These are phyloP conservation scores for Verticillium nonalfalfae DNA, from an alignment of 2,329 filamentous ascomycete genomes.

Conservation along the genomic window DNA sequence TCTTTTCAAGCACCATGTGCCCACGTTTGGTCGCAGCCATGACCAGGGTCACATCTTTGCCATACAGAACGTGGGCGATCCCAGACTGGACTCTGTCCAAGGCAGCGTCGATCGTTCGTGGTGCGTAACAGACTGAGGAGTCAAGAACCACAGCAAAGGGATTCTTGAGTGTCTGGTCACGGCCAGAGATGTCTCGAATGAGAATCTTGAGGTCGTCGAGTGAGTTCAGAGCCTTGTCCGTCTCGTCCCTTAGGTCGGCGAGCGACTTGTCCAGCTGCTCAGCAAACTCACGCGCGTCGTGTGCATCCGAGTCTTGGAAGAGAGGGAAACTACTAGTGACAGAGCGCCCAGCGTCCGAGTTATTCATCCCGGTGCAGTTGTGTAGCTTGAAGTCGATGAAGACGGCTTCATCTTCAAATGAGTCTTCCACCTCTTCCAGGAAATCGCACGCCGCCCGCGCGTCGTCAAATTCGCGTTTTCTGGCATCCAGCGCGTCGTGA, in stretches of 20 bases:
- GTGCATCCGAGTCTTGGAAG: slow-evolving; percentile 33
- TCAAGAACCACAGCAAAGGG: slow-evolving; percentile 38
- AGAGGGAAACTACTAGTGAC: slow-evolving; percentile 36
- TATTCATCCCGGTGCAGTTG: slow-evolving; percentile 44
- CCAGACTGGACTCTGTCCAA: slow-evolving; percentile 45
- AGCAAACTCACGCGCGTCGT: slow-evolving; percentile 38
- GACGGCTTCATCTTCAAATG: slow-evolving; percentile 18
- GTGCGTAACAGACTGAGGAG: slow-evolving; percentile 32
- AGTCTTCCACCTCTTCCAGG: neutral
- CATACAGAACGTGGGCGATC: slow-evolving; percentile 39
- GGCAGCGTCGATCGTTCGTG: slow-evolving; percentile 39
- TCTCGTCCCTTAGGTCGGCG: slow-evolving; percentile 26
- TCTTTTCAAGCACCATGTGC: slow-evolving; percentile 45
- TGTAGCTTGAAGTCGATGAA: slow-evolving; percentile 37
- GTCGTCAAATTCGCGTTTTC: slow-evolving; percentile 33
- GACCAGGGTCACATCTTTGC: slow-evolving; percentile 38
- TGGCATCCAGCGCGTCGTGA: slow-evolving; percentile 30
- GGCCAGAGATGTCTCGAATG: slow-evolving; percentile 37
- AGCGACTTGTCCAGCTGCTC: slow-evolving; percentile 29
- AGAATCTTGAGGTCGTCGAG: slow-evolving; percentile 43
- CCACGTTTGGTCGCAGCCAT: slow-evolving; percentile 45
- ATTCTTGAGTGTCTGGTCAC: slow-evolving; percentile 38
- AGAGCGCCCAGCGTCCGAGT: slow-evolving; percentile 32
- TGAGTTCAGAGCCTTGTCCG: slow-evolving; percentile 31
- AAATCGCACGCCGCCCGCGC: slow-evolving; percentile 29